These are phyloP conservation scores for Aspergillus sp. DNA, from an alignment of 2,329 filamentous ascomycete genomes.

Conservation along the genomic window DNA sequence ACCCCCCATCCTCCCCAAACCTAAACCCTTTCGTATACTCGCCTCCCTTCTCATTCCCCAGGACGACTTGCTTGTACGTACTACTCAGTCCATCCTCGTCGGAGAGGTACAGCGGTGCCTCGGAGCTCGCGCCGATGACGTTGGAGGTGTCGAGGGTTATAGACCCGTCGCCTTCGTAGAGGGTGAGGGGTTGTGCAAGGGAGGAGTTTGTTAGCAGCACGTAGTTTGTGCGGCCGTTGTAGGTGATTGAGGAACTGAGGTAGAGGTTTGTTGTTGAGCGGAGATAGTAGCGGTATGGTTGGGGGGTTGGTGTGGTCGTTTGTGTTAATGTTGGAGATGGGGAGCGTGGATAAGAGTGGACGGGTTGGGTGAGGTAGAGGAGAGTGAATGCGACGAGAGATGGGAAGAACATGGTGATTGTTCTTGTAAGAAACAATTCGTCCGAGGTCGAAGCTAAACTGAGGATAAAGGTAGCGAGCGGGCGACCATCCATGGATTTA, in stretches of 20 bases:
- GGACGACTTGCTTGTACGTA: constrained; percentile 7
- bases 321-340: background rate
- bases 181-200: constrained; percentile 8
- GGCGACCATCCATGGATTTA: background rate
- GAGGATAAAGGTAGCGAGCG: background rate
- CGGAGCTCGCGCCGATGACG: constrained; percentile 15
- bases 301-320: background rate
- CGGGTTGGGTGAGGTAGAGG: background rate
- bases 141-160: constrained; percentile 11
- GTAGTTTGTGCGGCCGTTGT: constrained; percentile 17
- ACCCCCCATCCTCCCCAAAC: background rate
- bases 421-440: background rate
- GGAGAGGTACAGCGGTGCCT: constrained; percentile 9
- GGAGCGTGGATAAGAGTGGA: too few species aligned
- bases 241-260: constrained; percentile 13
- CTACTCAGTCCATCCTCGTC: background rate
- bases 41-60: constrained; percentile 6
- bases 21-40: constrained; percentile 6
- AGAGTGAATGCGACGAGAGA: background rate
- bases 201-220: constrained; percentile 5
- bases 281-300: constrained; percentile 5
- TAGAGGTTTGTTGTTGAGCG: background rate
- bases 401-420: background rate
- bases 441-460: background rate
- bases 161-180: constrained; percentile 9